A percentile compares a stretch with the other conserved stretches of the same genome.
These are phyloP conservation scores for Acacia acuminata DNA, from an alignment of 306 rosid species.

Conservation along the genomic window DNA sequence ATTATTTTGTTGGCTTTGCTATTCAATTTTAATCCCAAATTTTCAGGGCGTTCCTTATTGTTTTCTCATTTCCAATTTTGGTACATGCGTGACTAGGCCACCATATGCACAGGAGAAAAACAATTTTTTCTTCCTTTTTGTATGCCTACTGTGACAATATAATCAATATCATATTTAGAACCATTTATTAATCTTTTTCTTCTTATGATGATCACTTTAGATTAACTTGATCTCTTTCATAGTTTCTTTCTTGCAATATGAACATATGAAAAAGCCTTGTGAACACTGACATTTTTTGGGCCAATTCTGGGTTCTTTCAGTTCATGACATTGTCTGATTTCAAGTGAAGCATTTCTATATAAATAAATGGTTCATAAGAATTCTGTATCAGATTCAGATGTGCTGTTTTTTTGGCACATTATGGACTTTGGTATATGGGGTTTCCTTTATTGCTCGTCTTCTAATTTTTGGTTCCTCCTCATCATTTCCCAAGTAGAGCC, in stretches of 20 bases:
- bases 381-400: conserved; percentile 16
- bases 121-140: background rate
- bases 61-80: background rate
- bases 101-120: background rate
- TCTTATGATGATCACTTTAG: background rate
- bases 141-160: conserved; percentile 15
- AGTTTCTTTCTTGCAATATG: background rate
- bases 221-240: conserved; percentile 2
- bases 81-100: background rate
- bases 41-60: conserved; percentile 5
- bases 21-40: background rate
- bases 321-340: conserved; percentile 25
- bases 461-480: conserved; percentile 34
- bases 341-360: conserved; percentile 32
- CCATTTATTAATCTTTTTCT: conserved; percentile 14
- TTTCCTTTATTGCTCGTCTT: conserved; percentile 20
- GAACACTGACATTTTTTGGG: conserved; percentile 19
- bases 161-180: conserved; percentile 13
- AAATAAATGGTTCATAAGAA: conserved; percentile 27
- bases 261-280: conserved; percentile 16
- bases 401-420: conserved; percentile 30
- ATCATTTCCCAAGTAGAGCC: conserved; percentile 43
- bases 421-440: conserved; percentile 16
- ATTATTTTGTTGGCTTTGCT: background rate
- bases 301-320: conserved; percentile 19